phyloP scores from a whole-genome alignment of 441 rosid species.

The Pelargonium cotyledonis region DNA sequence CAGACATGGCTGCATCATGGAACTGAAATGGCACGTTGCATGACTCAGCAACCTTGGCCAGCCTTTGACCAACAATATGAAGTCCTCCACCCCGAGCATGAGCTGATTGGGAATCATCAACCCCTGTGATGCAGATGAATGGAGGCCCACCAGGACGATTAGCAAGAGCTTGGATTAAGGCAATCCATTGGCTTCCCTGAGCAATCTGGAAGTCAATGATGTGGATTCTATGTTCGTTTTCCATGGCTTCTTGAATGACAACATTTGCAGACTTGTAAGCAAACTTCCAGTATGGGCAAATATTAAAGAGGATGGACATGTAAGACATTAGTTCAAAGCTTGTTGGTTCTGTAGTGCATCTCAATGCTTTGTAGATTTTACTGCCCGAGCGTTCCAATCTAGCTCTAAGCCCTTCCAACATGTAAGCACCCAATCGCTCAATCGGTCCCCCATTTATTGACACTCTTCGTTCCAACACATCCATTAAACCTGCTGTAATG shows the following conservation, averaged over 20 bases:
- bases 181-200: constrained; percentile 58
- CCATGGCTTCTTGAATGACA: constrained; percentile 43
- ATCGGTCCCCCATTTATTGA: constrained; percentile 55
- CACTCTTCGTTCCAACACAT: constrained; percentile 49
- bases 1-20: constrained; percentile 47
- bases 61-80: constrained; percentile 39
- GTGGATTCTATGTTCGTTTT: constrained; percentile 46
- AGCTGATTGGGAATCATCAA: constrained; percentile 57
- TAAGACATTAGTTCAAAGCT: constrained; percentile 58
- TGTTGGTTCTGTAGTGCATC: constrained; percentile 40
- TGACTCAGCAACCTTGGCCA: constrained; percentile 31
- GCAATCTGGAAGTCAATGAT: constrained; percentile 60
- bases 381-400: constrained; percentile 59
- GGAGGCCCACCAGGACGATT: constrained; percentile 50
- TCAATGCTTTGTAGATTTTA: constrained; percentile 48
- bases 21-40: constrained; percentile 45
- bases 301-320: constrained; percentile 44
- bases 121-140: constrained; percentile 45
- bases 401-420: constrained; percentile 67
- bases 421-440: constrained; percentile 54
- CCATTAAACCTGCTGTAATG: constrained; percentile 40
- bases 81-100: constrained; percentile 70
- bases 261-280: constrained; percentile 53
- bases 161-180: constrained; percentile 39
- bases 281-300: constrained; percentile 66